Evolutionary conservation across 2,329 filamentous ascomycete genomes (phyloP), one percentile per base, ranked within the genome.

Genomic region (Sporothrix brunneoviolacea): DNA sequence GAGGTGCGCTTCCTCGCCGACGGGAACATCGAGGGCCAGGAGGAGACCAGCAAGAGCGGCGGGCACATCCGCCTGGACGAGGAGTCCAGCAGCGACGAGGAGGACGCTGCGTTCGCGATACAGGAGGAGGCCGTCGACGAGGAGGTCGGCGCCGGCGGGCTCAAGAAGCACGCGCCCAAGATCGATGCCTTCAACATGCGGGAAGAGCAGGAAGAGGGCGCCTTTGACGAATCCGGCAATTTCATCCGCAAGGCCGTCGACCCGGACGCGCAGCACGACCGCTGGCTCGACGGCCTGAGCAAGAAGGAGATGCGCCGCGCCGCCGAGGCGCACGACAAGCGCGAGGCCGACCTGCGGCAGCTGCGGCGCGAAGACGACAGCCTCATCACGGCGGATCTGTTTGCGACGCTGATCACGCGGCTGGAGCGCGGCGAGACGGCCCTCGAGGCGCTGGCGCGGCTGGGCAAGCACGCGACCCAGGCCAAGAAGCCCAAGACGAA

Each of bases 101-200:
- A 79, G n/a, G 83, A 85, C 19, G 79, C 80, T n/a, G 83, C 88
- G 44, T 79, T 87, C 56, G 90, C 88, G 24, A 82, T 82, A 42
- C 68, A 88, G 30, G 88, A 88, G 57, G 82, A 86, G 54, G 87
- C 82, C 16, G 64, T 95, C 15, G 93, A 96, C 58, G 85, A 91
- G 49, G 93, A 98, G 65, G 75, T 98, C 6, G 93, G 93, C 2
- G 84, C 88, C 2, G 93, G 93, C 13, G 86, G 87, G 2, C 85
- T 94, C 60, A 97, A 96, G 71, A 87, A 83, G 60, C 89, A 96
- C 66, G 93, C 93, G 2, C 93, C 93, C 2, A 88, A 93, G 65
- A 77, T 98, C 6, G 93, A 97, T 66, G 91, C 91, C 3, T 98
- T 98, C 76, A 97, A 98, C 63, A 87, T 98, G 76, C 83, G 81